Evolutionary conservation across 371 early-diverging fungal species (phyloP), one percentile per base, ranked within the genome.

Genomic region (Choanephora cucurbitarum): DNA sequence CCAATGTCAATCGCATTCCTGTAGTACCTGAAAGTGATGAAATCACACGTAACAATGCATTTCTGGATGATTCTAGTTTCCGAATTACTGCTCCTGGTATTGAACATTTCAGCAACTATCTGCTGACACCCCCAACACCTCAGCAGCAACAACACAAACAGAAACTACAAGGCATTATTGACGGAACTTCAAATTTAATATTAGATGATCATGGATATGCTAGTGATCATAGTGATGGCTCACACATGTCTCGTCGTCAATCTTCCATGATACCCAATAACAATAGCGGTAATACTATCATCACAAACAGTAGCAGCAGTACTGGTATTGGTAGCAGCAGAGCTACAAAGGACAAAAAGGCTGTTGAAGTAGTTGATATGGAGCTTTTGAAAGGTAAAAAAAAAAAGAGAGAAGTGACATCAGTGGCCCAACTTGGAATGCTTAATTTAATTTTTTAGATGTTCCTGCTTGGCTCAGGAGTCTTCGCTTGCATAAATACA

Each of bases 401-500:
- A 42, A 52, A 13, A 40, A 44, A 3, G 14, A n/a, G n/a, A n/a
- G n/a, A n/a, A n/a, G n/a, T n/a, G n/a, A n/a, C n/a, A n/a, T n/a
- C n/a, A n/a, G n/a, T n/a, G n/a, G n/a, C n/a, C n/a, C n/a, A n/a
- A n/a, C n/a, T n/a, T n/a, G n/a, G n/a, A n/a, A n/a, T n/a, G n/a
- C n/a, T n/a, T n/a, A n/a, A n/a, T n/a, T n/a, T n/a, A n/a, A 43
- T 17, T 14, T 4, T 2, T 1, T 44, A 86, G 96, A 96, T 77
- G 83, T 94, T 55, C 91, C 95, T 24, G 81, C 85, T 50, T 95
- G 95, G 95, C 80, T 96, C 62, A 80, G 92, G 46, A 83, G 86
- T 55, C 81, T 95, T 44, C 87, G 96, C 22, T 77, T 96, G 57
- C 97, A 97, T 73, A 97, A 95, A 77, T 96, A 96, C 77, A 91